Evolutionary conservation across 306 rosid species (phyloP).

Genomic region (Abrus precatorius): DNA sequence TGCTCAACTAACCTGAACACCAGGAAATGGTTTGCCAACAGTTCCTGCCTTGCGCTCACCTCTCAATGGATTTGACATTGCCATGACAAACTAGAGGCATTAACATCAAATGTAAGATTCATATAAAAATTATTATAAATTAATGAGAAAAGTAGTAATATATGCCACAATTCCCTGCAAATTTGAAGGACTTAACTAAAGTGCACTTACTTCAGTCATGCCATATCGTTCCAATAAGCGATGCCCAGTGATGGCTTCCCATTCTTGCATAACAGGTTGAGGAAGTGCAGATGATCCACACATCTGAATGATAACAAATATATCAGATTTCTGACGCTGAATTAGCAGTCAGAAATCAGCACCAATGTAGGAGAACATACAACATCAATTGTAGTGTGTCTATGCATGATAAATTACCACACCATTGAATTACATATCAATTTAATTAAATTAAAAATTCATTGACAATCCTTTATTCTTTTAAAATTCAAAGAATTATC

Average conservation of each 20-base stretch:
- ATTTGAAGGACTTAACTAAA: conserved; percentile 40
- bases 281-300: conserved; percentile 99
- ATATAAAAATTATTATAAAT: neutral
- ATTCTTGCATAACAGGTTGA: conserved; percentile 85
- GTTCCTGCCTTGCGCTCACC: conserved; percentile 91
- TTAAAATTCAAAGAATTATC: conserved; percentile 14
- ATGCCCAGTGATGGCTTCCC: conserved; percentile 91
- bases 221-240: conserved; percentile 94
- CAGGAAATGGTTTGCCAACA: conserved; percentile 94
- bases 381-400: conserved; percentile 23
- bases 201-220: conserved; percentile 87
- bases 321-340: conserved; percentile 22
- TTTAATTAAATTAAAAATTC: conserved; percentile 9
- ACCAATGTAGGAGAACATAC: neutral
- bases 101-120: conserved; percentile 40
- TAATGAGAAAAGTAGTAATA: conserved; percentile 33
- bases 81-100: conserved; percentile 88
- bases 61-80: conserved; percentile 91
- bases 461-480: conserved; percentile 2
- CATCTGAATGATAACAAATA: conserved; percentile 65
- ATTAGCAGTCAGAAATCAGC: conserved; percentile 34
- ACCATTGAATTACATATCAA: conserved; percentile 13
- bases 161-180: conserved; percentile 19
- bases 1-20: conserved; percentile 77
- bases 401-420: conserved; percentile 30